Base-by-base conservation (phyloP, 768 basidiomycete genomes). In the Hypholoma sublateritium region DNA sequence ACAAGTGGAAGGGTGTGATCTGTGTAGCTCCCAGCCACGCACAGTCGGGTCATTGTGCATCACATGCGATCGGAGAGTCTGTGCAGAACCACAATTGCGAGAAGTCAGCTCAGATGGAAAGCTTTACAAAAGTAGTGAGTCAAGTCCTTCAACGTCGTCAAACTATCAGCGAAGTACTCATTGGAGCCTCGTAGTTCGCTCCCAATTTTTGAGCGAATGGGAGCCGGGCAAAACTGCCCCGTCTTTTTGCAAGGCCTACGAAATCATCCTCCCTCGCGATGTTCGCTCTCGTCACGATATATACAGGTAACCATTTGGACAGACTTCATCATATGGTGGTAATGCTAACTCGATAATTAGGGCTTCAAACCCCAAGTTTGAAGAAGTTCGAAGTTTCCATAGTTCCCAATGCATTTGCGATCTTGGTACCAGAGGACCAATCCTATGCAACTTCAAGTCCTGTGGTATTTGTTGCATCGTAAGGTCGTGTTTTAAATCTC, bases 351-450 rank as follows among this genome's bases (percentile, higher is more conserved):
- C 62, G 24, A 25, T 4, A 41, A 39, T 4, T 66, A 78, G 74
- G 58, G 69, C 74, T 58, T 70, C 66, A 57, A 74, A 68, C 59
- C 67, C 61, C 50, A 69, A 66, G 44, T 72, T 75, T 59, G 75
- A 76, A 59, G 75, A 83, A 62, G 73, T 86, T 51, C 78, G 81
- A 61, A 84, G 81, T 37, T 88, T 85, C 63, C 82, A 88, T 58
- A 79, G 83, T 55, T 75, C 83, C 2, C 85, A 86, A 58, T 87
- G 85, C 62, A 84, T 88, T 41, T 88, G 86, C 71, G 84, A 88
- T 66, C 70, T 88, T 58, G 86, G 86, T 7, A 75, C 76, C 14
- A 83, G 82, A 57, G 78, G 78, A 32, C 66, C 76, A 3, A 63
- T 65, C 1, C 65, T 85, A 17, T 88, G 87, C 69, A 74, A 74